phyloP scores from a whole-genome alignment of 495 filamentous ascomycete species.

The Darksidea phi region DNA sequence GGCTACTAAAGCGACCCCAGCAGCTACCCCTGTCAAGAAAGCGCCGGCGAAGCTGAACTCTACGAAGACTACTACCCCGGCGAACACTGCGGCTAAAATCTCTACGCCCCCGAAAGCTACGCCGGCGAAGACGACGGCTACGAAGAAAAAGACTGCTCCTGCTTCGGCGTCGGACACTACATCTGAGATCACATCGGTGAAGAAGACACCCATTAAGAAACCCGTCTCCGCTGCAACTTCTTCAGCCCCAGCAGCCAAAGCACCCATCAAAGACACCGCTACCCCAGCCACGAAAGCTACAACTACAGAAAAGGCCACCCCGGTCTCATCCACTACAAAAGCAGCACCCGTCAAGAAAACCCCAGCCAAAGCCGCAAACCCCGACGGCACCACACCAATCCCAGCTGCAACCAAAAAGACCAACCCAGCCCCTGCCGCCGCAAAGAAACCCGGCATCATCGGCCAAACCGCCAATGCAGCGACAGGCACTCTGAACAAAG shows the following conservation, averaged over 20 bases:
- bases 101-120: neutral
- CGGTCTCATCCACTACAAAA: neutral
- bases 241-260: constrained; percentile 5
- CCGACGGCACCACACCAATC: constrained; percentile 23
- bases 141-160: neutral
- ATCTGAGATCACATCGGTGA: neutral
- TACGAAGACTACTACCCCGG: neutral
- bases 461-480: constrained; percentile 12
- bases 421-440: constrained; percentile 2
- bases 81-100: neutral
- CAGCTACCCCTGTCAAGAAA: constrained; percentile 11
- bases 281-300: constrained; percentile 6
- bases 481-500: constrained; percentile 30
- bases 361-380: constrained; percentile 4
- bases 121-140: neutral
- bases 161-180: neutral
- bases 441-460: constrained; percentile 21
- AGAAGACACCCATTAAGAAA: constrained; percentile 10
- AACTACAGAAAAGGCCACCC: constrained; percentile 7
- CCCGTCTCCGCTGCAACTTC: constrained; percentile 8
- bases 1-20: neutral
- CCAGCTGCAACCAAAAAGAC: constrained; percentile 10
- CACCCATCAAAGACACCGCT: neutral
- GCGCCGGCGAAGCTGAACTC: neutral
- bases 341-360: constrained; percentile 15